These are phyloP conservation scores for Aspergillus eucalypticola DNA, from an alignment of 2,329 filamentous ascomycete species.

Conservation along the genomic window DNA sequence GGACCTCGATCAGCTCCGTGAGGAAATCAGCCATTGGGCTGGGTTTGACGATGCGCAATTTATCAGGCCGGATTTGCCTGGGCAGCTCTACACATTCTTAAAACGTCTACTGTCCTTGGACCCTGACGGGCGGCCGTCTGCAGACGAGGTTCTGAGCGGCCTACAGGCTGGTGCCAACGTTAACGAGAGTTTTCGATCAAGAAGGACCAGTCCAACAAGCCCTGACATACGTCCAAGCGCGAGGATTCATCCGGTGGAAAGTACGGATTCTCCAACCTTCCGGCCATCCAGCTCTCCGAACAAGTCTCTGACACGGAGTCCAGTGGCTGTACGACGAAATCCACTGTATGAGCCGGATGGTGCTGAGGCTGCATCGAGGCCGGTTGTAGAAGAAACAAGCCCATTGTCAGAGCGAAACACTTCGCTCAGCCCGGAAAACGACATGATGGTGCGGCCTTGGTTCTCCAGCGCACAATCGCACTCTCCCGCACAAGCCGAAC, in stretches of 20 bases:
- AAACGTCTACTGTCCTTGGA: slow-evolving; percentile 77
- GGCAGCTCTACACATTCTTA: slow-evolving; percentile 81
- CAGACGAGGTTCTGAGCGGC: slow-evolving; percentile 77
- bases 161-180: slow-evolving; percentile 66
- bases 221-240: slow-evolving; percentile 35
- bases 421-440: slow-evolving; percentile 30
- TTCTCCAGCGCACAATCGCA: slow-evolving; percentile 28
- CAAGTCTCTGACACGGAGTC: slow-evolving; percentile 26
- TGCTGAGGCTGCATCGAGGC: slow-evolving; percentile 15
- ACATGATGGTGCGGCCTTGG: slow-evolving; percentile 36
- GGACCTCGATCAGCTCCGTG: slow-evolving; percentile 79
- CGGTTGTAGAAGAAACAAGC: slow-evolving; percentile 18
- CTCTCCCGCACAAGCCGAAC: slow-evolving; percentile 23
- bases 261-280: slow-evolving; percentile 30
- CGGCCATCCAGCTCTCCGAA: slow-evolving; percentile 30
- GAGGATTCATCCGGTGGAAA: slow-evolving; percentile 45
- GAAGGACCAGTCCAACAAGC: slow-evolving; percentile 32
- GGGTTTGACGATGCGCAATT: slow-evolving; percentile 79
- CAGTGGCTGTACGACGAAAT: slow-evolving; percentile 26
- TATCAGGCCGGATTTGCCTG: slow-evolving; percentile 77
- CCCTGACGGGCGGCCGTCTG: slow-evolving; percentile 74
- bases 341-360: slow-evolving; percentile 29
- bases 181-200: slow-evolving; percentile 48
- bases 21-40: slow-evolving; percentile 82
- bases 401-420: slow-evolving; percentile 16